A percentile compares a stretch with the other conserved stretches of the same genome.
Conservation (phyloP, 192 early-diverging fungal species). For the Backusella tuberculispora region DNA sequence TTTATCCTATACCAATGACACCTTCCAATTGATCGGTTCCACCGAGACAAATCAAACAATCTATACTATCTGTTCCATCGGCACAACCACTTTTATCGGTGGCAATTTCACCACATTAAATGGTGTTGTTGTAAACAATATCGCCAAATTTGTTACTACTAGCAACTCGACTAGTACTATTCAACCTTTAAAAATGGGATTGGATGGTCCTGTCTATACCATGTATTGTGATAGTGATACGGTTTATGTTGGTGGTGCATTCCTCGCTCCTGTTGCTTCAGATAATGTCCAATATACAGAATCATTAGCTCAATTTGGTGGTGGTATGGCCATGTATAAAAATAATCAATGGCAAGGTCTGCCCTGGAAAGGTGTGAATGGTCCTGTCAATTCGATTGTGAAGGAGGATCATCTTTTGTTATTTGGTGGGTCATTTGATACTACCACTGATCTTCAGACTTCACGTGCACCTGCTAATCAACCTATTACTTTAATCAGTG, state of each 20-base stretch:
- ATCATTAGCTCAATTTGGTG: constrained; percentile 28
- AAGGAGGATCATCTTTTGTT: constrained; percentile 51
- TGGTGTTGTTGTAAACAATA: constrained; percentile 24
- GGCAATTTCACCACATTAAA: constrained; percentile 34
- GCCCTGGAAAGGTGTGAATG: constrained; percentile 73
- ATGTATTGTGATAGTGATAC: constrained; percentile 33
- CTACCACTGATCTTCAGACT: constrained; percentile 62
- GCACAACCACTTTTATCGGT: constrained; percentile 27
- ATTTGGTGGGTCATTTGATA: constrained; percentile 70
- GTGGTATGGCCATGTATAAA: constrained; percentile 34
- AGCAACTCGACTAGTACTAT: constrained; percentile 9
- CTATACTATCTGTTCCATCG: constrained; percentile 23
- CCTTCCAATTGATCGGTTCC: constrained; percentile 26
- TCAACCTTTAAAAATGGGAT: constrained; percentile 23
- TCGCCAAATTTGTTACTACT: constrained; percentile 9
- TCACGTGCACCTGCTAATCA: constrained; percentile 48
- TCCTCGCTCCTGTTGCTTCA: constrained; percentile 30
- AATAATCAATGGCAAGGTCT: constrained; percentile 53
- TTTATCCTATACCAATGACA: constrained; percentile 22
- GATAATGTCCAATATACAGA: neutral
- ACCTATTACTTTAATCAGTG: constrained; percentile 50
- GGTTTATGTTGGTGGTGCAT: constrained; percentile 39
- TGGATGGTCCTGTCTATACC: constrained; percentile 41
- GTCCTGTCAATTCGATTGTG: constrained; percentile 61
- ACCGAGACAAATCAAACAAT: constrained; percentile 25